These are phyloP conservation scores for Allium fistulosum DNA, from an alignment of 106 monocot genomes.

Conservation along the genomic window DNA sequence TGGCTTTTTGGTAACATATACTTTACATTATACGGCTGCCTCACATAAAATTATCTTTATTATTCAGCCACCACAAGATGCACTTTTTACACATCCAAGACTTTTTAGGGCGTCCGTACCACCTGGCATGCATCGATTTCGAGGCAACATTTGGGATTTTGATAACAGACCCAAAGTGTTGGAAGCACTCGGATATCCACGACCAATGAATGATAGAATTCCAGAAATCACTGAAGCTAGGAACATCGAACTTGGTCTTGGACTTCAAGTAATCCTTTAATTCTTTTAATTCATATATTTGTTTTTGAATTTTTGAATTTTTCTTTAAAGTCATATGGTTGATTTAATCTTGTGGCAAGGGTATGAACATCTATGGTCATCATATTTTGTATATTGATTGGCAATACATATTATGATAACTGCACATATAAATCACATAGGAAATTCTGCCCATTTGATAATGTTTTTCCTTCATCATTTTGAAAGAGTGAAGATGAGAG, in stretches of 20 bases:
- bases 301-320: not conserved
- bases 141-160: slow-evolving; percentile 94
- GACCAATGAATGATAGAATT: slow-evolving; percentile 67
- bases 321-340: not conserved
- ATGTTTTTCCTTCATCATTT: too few relatives aligned
- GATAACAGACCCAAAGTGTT: slow-evolving; percentile 80
- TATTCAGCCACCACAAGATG: slow-evolving; percentile 90
- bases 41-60: not conserved
- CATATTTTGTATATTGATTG: too few relatives aligned
- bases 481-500: too few relatives aligned
- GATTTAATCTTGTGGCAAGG: not conserved
- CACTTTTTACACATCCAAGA: slow-evolving; percentile 89
- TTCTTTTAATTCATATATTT: not conserved
- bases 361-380: too few relatives aligned
- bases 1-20: too few relatives aligned
- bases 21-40: not conserved
- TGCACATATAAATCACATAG: too few relatives aligned
- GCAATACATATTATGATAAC: too few relatives aligned
- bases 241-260: slow-evolving; percentile 95
- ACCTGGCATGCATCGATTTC: slow-evolving; percentile 98
- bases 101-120: slow-evolving; percentile 97
- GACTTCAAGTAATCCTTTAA: slow-evolving; percentile 71
- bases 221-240: slow-evolving; percentile 94
- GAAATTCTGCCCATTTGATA: too few relatives aligned
- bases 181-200: slow-evolving; percentile 69